A percentile compares a stretch with the other conserved stretches of the same genome.
phyloP scores from a whole-genome alignment of 257 asterid species.

The Solanum chilense region DNA sequence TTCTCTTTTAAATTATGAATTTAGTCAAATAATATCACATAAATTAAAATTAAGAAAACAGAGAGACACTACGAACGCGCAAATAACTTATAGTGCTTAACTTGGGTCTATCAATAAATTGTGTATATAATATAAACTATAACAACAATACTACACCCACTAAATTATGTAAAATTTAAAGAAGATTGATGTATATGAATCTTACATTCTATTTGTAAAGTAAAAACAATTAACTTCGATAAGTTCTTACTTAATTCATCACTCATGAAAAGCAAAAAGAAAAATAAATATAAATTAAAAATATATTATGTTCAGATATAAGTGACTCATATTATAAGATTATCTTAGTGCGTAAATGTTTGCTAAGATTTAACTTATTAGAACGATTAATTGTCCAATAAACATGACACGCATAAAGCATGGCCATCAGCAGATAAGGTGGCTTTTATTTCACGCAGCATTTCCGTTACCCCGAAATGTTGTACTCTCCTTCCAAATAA shows the following conservation, averaged over 20 bases:
- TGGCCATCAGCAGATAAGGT: neutral
- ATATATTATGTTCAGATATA: neutral
- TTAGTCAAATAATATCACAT: neutral
- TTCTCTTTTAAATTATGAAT: neutral
- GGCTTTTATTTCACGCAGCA: neutral
- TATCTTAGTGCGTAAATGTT: neutral
- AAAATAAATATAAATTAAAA: neutral
- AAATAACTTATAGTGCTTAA: neutral
- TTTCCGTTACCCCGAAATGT: neutral
- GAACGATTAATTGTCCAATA: neutral
- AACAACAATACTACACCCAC: neutral
- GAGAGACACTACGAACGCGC: rapidly evolving
- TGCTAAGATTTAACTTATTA: neutral
- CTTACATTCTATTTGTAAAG: too few relatives aligned
- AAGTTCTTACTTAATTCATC: too few relatives aligned
- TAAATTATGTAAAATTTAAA: too few relatives aligned
- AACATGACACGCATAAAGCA: neutral
- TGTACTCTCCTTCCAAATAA: neutral
- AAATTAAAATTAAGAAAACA: neutral
- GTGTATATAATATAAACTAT: neutral
- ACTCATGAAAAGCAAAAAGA: too few relatives aligned
- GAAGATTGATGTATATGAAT: neutral
- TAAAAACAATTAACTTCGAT: too few relatives aligned
- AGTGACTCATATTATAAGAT: neutral
- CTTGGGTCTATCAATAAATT: neutral